phyloP scores from a whole-genome alignment of 2,329 filamentous ascomycete genomes.

The Macrophomina phaseolina region DNA sequence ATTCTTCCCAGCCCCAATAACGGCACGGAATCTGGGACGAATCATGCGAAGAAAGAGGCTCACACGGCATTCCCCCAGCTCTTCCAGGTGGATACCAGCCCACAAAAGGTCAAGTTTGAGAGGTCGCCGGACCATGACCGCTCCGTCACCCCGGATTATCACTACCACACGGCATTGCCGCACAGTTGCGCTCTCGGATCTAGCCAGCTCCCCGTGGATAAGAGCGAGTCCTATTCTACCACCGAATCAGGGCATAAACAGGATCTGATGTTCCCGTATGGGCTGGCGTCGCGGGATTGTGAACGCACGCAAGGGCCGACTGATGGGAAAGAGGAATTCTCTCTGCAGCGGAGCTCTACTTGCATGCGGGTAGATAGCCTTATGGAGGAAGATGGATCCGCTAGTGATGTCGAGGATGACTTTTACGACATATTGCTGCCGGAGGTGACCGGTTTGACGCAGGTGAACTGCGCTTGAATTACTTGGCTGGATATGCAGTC shows the following conservation, averaged over 20 bases:
- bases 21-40: neutral
- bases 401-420: neutral
- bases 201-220: neutral
- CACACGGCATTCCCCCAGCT: too few relatives aligned
- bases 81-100: too few relatives aligned
- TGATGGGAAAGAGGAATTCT: too few relatives aligned
- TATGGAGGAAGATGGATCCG: neutral
- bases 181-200: neutral
- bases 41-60: neutral
- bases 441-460: neutral
- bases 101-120: neutral
- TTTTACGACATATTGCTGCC: neutral
- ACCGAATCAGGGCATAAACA: neutral
- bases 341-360: too few relatives aligned
- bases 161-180: neutral
- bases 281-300: neutral
- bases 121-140: neutral
- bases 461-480: neutral
- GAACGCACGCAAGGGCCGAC: too few relatives aligned
- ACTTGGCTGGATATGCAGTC: neutral
- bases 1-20: too few relatives aligned
- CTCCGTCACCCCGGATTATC: neutral
- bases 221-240: neutral
- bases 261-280: too few relatives aligned
- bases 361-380: neutral